Conservation (phyloP, 257 asterid genomes). For the Solanum chaucha region DNA sequence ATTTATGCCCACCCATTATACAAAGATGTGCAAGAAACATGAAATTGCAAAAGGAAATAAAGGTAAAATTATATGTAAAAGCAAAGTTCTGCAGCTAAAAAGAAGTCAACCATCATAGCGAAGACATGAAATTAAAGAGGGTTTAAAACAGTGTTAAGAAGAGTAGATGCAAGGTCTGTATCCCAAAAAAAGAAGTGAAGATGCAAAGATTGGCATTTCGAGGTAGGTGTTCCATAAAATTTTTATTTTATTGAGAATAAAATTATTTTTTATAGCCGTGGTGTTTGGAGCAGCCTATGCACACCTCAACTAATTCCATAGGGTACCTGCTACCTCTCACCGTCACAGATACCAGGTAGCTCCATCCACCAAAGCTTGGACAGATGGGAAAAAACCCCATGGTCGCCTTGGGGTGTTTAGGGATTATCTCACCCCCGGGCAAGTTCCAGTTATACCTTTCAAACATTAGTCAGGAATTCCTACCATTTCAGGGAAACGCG, state of each 20-base stretch:
- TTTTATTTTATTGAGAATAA: background rate
- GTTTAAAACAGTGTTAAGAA: background rate
- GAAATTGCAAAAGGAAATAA: background rate
- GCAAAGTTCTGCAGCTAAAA: background rate
- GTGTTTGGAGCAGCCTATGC: background rate
- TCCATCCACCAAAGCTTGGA: background rate
- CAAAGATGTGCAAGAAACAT: background rate
- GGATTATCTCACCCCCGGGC: background rate
- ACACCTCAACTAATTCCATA: background rate
- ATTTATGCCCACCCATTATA: background rate
- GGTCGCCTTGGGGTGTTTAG: background rate
- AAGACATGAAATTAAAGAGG: background rate
- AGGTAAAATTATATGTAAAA: background rate
- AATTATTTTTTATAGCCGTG: background rate
- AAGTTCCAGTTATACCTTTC: background rate
- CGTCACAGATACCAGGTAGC: background rate
- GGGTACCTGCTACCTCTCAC: background rate
- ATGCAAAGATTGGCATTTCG: background rate
- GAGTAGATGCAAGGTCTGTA: background rate
- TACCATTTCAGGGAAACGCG: constrained; percentile 93
- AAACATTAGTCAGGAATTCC: background rate
- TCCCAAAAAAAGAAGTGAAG: background rate
- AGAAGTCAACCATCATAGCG: background rate
- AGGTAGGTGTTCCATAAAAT: background rate
- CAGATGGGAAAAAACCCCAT: background rate